phyloP scores from a whole-genome alignment of 2,329 filamentous ascomycete genomes.

The Ceratocystiopsis brevicomis region DNA sequence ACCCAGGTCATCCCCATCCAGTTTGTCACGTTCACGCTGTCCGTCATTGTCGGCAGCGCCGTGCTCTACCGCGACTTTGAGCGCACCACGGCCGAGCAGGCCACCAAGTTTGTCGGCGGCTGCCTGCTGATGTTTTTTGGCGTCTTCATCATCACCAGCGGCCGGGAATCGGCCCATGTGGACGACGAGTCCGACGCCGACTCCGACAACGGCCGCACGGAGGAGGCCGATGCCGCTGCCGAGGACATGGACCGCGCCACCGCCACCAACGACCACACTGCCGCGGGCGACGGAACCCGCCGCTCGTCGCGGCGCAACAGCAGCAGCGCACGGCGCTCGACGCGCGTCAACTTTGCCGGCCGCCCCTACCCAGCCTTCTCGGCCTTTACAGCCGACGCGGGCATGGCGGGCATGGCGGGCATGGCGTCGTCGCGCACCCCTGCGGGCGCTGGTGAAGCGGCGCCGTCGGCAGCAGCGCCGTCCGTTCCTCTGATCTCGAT shows the following conservation, averaged over 20 bases:
- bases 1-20: constrained; percentile 96
- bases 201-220: constrained; percentile 33
- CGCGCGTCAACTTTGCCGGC: constrained; percentile 25
- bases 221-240: constrained; percentile 36
- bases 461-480: not conserved
- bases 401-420: constrained; percentile 19
- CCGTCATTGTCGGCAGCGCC: constrained; percentile 85
- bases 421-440: constrained; percentile 19
- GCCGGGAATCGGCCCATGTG: constrained; percentile 39
- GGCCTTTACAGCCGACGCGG: constrained; percentile 11
- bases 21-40: constrained; percentile 91
- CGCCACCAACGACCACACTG: constrained; percentile 34
- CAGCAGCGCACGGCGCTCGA: constrained; percentile 17
- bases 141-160: constrained; percentile 92
- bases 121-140: constrained; percentile 87
- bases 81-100: constrained; percentile 52
- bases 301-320: not conserved
- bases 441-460: constrained; percentile 9
- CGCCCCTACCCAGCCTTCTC: no score
- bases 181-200: constrained; percentile 34
- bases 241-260: constrained; percentile 35
- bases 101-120: constrained; percentile 71
- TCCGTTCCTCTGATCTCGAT: not conserved
- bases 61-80: constrained; percentile 92
- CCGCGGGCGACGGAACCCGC: constrained; percentile 14